Evolutionary conservation across 2,329 filamentous ascomycete species (phyloP).

Genomic region (Curvularia hawaiiensis): DNA sequence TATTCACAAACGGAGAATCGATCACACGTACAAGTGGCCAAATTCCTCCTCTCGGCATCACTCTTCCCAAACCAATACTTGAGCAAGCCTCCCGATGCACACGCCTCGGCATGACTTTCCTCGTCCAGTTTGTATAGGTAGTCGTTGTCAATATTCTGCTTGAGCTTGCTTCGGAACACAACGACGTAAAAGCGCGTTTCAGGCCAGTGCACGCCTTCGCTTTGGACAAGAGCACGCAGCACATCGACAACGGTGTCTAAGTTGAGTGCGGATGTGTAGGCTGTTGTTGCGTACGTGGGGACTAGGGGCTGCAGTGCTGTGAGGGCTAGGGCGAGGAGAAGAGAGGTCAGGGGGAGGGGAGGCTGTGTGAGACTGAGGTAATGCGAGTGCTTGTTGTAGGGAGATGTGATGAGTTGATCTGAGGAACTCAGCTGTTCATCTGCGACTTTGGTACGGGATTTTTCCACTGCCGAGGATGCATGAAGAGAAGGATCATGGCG

Average conservation of each 20-base stretch:
- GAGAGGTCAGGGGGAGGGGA: slow-evolving; percentile 72
- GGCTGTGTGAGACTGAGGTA: slow-evolving; percentile 74
- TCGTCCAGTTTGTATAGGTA: slow-evolving; percentile 76
- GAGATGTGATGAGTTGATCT: slow-evolving; percentile 68
- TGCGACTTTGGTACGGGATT: background rate
- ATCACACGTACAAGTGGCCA: slow-evolving; percentile 69
- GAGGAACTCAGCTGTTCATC: background rate
- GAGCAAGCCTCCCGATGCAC: slow-evolving; percentile 77
- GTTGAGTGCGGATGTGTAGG: slow-evolving; percentile 78
- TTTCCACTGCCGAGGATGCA: background rate
- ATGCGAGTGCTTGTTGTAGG: slow-evolving; percentile 73
- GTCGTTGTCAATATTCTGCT: slow-evolving; percentile 67
- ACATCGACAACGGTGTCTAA: slow-evolving; percentile 68
- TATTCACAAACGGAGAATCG: background rate
- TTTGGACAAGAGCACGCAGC: slow-evolving; percentile 58
- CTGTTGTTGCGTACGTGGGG: slow-evolving; percentile 75
- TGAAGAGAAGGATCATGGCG: slow-evolving; percentile 19
- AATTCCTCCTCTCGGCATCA: slow-evolving; percentile 71
- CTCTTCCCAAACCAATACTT: slow-evolving; percentile 92
- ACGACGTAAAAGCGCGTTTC: slow-evolving; percentile 79
- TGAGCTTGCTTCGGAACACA: slow-evolving; percentile 77
- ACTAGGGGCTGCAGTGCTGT: slow-evolving; percentile 66
- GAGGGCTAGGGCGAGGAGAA: slow-evolving; percentile 74
- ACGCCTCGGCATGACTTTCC: slow-evolving; percentile 79
- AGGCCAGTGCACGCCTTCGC: slow-evolving; percentile 60